Evolutionary conservation across 169 alveolate genomes (phyloP), one percentile per base, ranked within the genome.

Genomic region (Eimeria necatrix): DNA sequence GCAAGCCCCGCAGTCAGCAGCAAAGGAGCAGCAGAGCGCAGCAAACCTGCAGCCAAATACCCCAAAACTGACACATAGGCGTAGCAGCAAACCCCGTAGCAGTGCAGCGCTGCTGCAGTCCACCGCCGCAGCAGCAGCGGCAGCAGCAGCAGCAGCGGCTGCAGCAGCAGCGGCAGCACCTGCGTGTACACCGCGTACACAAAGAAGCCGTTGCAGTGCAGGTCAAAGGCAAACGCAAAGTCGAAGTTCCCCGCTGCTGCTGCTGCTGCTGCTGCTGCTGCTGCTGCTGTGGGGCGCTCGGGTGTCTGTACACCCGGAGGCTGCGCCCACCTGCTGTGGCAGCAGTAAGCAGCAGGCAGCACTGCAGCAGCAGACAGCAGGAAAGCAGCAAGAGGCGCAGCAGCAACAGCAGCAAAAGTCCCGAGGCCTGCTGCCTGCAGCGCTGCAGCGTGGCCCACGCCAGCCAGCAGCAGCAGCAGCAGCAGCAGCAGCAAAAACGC

Each of bases 71-170:
- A 76, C n/a, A 76, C 86, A 76, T 41, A 76, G 3, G 60, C 18
- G 22, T 76, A 76, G 24, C 86, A 16, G 61, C 86, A 76, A 12
- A 24, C 56, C n/a, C 86, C 86, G 86, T 76, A 76, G 61, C 86
- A 76, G 4, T 76, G 86, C 56, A 76, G 86, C 64, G 56, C 86
- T 41, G 86, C 86, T 12, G 86, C 86, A 18, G 16, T 22, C 51
- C 51, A 26, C 59, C 61, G 70, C 51, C 70, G 70, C 51, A 53
- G 24, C 26, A 48, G 9, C 20, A 9, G n/a, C 2, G 73, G 90
- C 70, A 81, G 73, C 90, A 53, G 90, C 74, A 73, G 84, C 20
- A 73, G 84, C 48, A 73, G 84, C 53, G 84, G 84, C 84, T 9
- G 84, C 48, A 73, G 84, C 90, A 81, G 5, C 20, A 53, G 41